Percentiles rank a stretch among this genome's conserved stretches.
These are phyloP conservation scores for Talaromyces sp. DNA, from an alignment of 2,329 filamentous ascomycete genomes.

Conservation along the genomic window DNA sequence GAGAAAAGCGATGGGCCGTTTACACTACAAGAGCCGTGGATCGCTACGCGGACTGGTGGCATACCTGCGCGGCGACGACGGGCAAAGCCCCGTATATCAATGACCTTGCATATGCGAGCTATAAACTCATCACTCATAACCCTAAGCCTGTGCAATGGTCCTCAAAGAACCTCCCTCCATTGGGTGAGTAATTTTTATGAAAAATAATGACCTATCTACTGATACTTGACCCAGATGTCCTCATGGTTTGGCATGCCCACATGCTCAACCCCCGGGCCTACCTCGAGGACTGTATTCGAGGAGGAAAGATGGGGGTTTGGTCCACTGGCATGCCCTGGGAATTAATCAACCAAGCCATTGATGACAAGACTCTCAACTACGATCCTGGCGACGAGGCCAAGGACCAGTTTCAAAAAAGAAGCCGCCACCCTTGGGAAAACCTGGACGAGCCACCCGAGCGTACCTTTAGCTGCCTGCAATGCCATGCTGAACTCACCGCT, in stretches of 20 bases:
- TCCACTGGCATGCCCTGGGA: conserved; percentile 62
- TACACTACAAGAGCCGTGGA: conserved; percentile 64
- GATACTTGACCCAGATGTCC: conserved; percentile 49
- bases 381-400: conserved; percentile 41
- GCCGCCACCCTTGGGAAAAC: conserved; percentile 57
- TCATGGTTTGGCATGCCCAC: conserved; percentile 76
- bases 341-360: conserved; percentile 53
- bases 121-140: conserved; percentile 17
- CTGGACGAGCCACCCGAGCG: conserved; percentile 47
- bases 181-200: conserved; percentile 44
- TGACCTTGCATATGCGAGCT: conserved; percentile 14
- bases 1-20: conserved; percentile 70
- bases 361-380: conserved; percentile 55
- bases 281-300: conserved; percentile 66
- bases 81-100: conserved; percentile 9
- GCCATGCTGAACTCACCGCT: conserved; percentile 38
- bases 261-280: conserved; percentile 73
- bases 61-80: conserved; percentile 21
- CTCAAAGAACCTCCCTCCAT: conserved; percentile 49
- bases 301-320: conserved; percentile 55
- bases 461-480: conserved; percentile 52
- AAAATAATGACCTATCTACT: neutral
- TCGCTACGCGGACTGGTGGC: conserved; percentile 65
- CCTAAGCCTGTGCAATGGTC: conserved; percentile 31
- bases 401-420: conserved; percentile 44